Conservation (phyloP, 176 grass and related monocot species). For the Panicum miliaceum region DNA sequence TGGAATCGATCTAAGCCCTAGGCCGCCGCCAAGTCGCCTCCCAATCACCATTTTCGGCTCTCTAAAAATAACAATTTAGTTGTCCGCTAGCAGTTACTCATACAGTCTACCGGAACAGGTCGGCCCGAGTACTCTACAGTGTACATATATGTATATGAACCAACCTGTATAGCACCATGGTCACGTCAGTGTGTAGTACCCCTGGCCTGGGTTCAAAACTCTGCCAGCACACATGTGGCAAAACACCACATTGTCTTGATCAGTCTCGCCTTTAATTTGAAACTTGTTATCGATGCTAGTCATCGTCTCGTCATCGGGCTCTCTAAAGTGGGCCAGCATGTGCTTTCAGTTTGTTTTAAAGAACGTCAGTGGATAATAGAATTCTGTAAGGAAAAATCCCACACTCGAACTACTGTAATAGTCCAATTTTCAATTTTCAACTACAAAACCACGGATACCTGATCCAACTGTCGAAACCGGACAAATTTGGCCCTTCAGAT, state of each 20-base stretch:
- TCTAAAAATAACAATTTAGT: too few relatives aligned
- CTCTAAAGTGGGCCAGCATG: background rate
- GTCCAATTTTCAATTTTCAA: too few relatives aligned
- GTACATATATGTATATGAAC: background rate
- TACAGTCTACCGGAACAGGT: background rate
- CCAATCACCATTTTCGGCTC: too few relatives aligned
- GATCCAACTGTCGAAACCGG: too few relatives aligned
- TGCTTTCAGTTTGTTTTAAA: background rate
- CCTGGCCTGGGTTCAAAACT: background rate
- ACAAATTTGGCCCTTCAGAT: too few relatives aligned
- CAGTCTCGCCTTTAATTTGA: background rate
- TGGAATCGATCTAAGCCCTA: too few relatives aligned
- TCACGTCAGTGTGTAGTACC: background rate
- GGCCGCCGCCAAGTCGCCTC: too few relatives aligned
- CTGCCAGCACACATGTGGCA: background rate
- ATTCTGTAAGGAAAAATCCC: too few relatives aligned
- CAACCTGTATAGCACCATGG: background rate
- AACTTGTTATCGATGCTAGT: background rate
- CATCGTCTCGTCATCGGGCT: background rate
- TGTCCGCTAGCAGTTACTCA: conserved; percentile 4
- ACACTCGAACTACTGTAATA: too few relatives aligned
- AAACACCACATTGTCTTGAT: background rate
- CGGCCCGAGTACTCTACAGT: conserved; percentile 26
- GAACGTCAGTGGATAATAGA: too few relatives aligned
- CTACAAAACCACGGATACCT: too few relatives aligned